A percentile compares a stretch with the other conserved stretches of the same genome.
phyloP scores from a whole-genome alignment of 1,139 yeast species.

The Casaregolazyma lundiana region DNA sequence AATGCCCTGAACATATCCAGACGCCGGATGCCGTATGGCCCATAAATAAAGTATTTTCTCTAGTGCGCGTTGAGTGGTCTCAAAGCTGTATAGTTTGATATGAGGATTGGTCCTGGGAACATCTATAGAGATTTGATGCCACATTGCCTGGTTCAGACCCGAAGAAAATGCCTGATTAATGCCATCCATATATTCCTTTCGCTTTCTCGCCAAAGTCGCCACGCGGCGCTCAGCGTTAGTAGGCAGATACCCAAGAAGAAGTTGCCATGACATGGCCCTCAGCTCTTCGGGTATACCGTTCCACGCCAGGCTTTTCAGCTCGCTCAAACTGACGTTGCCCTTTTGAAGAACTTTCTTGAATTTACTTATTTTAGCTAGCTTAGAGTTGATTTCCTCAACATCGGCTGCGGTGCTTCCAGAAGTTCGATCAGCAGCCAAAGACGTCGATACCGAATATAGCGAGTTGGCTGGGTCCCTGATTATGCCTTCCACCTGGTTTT shows the following conservation, averaged over 20 bases:
- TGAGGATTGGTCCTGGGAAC: constrained; percentile 93
- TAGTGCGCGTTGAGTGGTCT: constrained; percentile 67
- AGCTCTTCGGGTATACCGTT: constrained; percentile 84
- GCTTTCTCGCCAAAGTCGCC: constrained; percentile 65
- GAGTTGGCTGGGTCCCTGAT: constrained; percentile 38
- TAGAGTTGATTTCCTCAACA: constrained; percentile 53
- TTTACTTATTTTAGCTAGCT: constrained; percentile 57
- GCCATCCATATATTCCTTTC: constrained; percentile 83
- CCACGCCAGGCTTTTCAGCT: constrained; percentile 80
- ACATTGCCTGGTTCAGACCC: constrained; percentile 69
- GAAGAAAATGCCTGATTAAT: constrained; percentile 55
- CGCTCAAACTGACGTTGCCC: constrained; percentile 59
- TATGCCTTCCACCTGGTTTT: constrained; percentile 35
- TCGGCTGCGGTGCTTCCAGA: constrained; percentile 37
- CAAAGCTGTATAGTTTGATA: constrained; percentile 62
- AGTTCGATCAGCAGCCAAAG: constrained; percentile 11
- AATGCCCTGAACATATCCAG: constrained; percentile 99
- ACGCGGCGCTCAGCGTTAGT: constrained; percentile 73
- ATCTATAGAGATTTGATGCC: constrained; percentile 96
- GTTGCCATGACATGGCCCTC: constrained; percentile 85
- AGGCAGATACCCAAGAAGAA: constrained; percentile 84
- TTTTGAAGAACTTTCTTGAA: constrained; percentile 61
- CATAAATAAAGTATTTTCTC: constrained; percentile 82
- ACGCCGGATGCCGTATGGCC: constrained; percentile 97
- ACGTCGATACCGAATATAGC: constrained; percentile 33